A percentile compares a stretch with the other conserved stretches of the same genome.
These are phyloP conservation scores for Tylopilus felleus DNA, from an alignment of 768 basidiomycete species.

Conservation along the genomic window DNA sequence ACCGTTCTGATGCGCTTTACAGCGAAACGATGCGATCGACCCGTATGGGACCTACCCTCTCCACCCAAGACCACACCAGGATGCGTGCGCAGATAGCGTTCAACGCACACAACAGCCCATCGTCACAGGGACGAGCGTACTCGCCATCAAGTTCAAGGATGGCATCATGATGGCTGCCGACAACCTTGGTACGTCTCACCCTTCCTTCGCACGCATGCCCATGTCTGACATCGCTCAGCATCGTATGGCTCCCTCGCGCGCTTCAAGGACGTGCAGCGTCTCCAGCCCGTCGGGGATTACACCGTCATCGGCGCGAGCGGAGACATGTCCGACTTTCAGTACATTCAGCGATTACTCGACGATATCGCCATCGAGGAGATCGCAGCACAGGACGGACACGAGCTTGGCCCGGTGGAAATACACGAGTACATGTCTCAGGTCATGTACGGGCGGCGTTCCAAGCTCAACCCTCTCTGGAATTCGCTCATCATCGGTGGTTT, in stretches of 20 bases:
- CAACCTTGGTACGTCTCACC: constrained; percentile 70
- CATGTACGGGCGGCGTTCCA: constrained; percentile 85
- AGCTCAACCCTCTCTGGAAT: constrained; percentile 96
- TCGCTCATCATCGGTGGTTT: constrained; percentile 88
- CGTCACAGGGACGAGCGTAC: constrained; percentile 94
- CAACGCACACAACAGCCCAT: constrained; percentile 91
- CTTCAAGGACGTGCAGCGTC: constrained; percentile 90
- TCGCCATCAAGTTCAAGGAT: constrained; percentile 92
- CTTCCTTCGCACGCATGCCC: not conserved
- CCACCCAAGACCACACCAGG: constrained; percentile 55
- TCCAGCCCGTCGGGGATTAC: constrained; percentile 77
- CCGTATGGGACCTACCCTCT: constrained; percentile 76
- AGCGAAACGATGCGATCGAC: constrained; percentile 78
- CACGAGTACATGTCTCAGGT: constrained; percentile 89
- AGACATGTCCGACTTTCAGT: constrained; percentile 98
- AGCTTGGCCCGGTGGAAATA: constrained; percentile 82
- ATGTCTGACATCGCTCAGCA: constrained; percentile 42
- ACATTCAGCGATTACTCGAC: constrained; percentile 79
- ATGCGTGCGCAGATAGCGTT: constrained; percentile 61
- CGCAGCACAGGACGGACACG: constrained; percentile 77
- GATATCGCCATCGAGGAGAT: constrained; percentile 75
- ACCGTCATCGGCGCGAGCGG: constrained; percentile 91
- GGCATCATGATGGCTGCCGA: constrained; percentile 99
- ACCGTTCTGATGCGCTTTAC: not conserved
- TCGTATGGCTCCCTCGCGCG: constrained; percentile 97